These are phyloP conservation scores for Monosporascus sp. DNA, from an alignment of 2,329 filamentous ascomycete species.

Conservation along the genomic window DNA sequence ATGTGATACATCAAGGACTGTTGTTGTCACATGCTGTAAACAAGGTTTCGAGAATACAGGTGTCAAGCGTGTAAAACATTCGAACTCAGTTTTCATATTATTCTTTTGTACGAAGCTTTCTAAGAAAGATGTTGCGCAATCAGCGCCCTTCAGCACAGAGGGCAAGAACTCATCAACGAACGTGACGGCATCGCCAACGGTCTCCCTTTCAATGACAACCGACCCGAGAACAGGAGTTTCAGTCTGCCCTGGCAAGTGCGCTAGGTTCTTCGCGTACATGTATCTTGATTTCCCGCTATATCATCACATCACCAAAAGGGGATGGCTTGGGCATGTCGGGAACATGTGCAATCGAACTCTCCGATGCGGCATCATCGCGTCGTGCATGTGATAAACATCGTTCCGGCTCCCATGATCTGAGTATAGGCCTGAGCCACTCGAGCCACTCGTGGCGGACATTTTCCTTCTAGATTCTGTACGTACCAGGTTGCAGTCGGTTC, in stretches of 20 bases:
- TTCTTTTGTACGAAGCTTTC: no score
- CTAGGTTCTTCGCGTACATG: slow-evolving; percentile 29
- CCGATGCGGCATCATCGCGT: neutral
- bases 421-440: slow-evolving; percentile 26
- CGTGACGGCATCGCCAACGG: slow-evolving; percentile 23
- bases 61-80: no score
- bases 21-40: no score
- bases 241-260: slow-evolving; percentile 14
- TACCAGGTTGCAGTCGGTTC: slow-evolving; percentile 25
- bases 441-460: slow-evolving; percentile 16
- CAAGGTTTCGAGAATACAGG: no score
- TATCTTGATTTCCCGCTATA: slow-evolving; percentile 58
- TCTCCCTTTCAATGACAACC: slow-evolving; percentile 30
- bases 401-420: slow-evolving; percentile 26
- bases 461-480: slow-evolving; percentile 18
- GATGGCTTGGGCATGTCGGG: slow-evolving; percentile 10
- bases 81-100: no score
- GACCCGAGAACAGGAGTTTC: slow-evolving; percentile 14
- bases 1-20: no score
- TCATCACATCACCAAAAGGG: slow-evolving; percentile 52
- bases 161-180: slow-evolving; percentile 27
- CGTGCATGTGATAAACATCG: neutral
- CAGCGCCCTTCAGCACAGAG: slow-evolving; percentile 7
- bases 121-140: no score
- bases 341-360: slow-evolving; percentile 4